These are phyloP conservation scores for Penicillium thymicola DNA, from an alignment of 2,329 filamentous ascomycete genomes.

Conservation along the genomic window DNA sequence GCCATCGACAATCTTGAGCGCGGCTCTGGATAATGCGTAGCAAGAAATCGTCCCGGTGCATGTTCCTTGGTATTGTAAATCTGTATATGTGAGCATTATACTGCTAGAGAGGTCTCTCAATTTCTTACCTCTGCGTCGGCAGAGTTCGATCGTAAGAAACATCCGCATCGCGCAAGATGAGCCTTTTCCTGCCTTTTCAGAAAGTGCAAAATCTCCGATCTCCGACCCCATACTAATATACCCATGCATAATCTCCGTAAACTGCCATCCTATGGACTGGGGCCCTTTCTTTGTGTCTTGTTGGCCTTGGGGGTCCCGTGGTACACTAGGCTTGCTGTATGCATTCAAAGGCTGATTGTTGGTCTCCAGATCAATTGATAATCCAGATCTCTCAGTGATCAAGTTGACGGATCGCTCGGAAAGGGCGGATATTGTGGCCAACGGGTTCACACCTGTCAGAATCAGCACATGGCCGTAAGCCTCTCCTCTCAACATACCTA, in stretches of 20 bases:
- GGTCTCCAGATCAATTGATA: constrained; percentile 44
- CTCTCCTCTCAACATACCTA: constrained; percentile 38
- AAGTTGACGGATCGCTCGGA: constrained; percentile 61
- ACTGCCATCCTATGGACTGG: constrained; percentile 15
- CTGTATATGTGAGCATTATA: neutral
- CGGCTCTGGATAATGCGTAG: neutral
- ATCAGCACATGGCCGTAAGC: neutral
- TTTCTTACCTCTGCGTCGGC: neutral
- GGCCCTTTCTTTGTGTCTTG: neutral
- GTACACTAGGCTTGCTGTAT: constrained; percentile 1
- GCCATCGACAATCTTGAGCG: neutral
- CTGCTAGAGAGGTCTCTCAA: neutral
- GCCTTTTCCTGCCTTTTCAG: neutral
- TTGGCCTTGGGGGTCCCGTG: neutral
- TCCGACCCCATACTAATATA: neutral
- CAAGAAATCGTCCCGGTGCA: constrained; percentile 1
- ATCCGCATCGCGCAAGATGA: neutral
- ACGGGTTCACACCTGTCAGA: constrained; percentile 54
- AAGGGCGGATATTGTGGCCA: constrained; percentile 67
- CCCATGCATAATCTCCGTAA: constrained; percentile 16
- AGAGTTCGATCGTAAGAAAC: neutral
- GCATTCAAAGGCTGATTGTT: constrained; percentile 10
- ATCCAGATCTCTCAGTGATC: constrained; percentile 42
- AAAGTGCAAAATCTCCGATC: neutral
- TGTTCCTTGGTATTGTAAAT: neutral